Evolutionary conservation across 169 alveolate genomes (phyloP).

Genomic region (Cyclospora cayetanensis): DNA sequence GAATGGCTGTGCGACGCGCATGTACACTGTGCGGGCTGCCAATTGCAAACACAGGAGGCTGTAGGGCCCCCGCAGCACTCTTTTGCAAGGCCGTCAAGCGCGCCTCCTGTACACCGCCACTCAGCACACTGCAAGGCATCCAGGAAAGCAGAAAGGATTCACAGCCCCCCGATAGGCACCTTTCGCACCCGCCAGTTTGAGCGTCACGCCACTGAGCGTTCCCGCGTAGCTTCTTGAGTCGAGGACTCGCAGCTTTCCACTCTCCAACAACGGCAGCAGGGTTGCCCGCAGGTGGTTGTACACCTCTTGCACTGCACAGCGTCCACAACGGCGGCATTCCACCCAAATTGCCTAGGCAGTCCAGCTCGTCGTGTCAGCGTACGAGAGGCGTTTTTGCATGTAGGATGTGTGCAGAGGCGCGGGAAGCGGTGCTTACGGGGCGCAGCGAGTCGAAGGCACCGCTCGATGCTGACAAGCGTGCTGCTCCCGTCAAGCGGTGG

Average conservation of each 20-base stretch:
- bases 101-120: too few species aligned
- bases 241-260: too few species aligned
- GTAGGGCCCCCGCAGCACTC: background rate
- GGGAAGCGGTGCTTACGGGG: background rate
- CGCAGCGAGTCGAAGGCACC: constrained; percentile 25
- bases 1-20: background rate
- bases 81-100: background rate
- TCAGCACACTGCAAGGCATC: too few species aligned
- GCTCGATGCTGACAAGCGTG: background rate
- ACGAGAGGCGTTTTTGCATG: too few species aligned
- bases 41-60: background rate
- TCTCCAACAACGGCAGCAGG: too few species aligned
- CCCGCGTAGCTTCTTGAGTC: constrained; percentile 36
- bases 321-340: background rate
- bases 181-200: constrained; percentile 39
- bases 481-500: background rate
- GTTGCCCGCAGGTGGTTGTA: background rate
- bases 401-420: background rate
- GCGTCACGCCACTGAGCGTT: constrained; percentile 39
- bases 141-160: background rate
- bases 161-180: background rate
- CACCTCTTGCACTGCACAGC: constrained; percentile 36
- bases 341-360: too few species aligned
- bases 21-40: background rate
- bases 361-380: too few species aligned